Evolutionary conservation across 495 filamentous ascomycete species (phyloP).

Genomic region (Aspergillus kassunensis): DNA sequence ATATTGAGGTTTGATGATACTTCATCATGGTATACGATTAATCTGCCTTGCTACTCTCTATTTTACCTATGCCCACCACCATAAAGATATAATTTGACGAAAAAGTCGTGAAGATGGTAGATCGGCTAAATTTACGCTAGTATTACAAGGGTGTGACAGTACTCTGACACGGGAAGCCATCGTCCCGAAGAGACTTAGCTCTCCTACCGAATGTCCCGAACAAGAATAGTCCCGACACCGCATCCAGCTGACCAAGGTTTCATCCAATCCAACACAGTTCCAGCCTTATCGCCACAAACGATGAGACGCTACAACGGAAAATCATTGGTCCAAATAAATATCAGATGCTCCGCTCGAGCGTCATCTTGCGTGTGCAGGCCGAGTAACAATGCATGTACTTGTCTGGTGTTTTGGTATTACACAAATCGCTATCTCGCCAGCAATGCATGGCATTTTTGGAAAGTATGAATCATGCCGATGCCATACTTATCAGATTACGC

Average conservation of each 20-base stretch:
- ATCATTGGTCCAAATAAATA: slow-evolving; percentile 15
- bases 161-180: slow-evolving; percentile 4
- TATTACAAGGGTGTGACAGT: slow-evolving; percentile 7
- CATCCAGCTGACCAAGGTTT: slow-evolving; percentile 14
- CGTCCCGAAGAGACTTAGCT: neutral
- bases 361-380: slow-evolving; percentile 5
- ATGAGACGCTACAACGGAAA: neutral
- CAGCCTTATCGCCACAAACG: slow-evolving; percentile 10
- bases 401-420: slow-evolving; percentile 8
- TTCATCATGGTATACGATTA: no score
- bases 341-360: neutral
- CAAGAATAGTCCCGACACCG: neutral
- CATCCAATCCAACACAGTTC: slow-evolving; percentile 7
- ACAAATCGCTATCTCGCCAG: neutral
- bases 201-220: neutral
- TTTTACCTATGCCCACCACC: no score
- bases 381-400: slow-evolving; percentile 3
- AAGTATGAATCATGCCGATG: neutral
- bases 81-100: no score
- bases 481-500: neutral
- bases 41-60: no score
- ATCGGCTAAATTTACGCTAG: neutral
- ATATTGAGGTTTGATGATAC: neutral
- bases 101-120: no score
- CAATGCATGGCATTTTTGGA: no score